These are phyloP conservation scores for Nicotiana noctiflora DNA, from an alignment of 257 asterid genomes.

Conservation along the genomic window DNA sequence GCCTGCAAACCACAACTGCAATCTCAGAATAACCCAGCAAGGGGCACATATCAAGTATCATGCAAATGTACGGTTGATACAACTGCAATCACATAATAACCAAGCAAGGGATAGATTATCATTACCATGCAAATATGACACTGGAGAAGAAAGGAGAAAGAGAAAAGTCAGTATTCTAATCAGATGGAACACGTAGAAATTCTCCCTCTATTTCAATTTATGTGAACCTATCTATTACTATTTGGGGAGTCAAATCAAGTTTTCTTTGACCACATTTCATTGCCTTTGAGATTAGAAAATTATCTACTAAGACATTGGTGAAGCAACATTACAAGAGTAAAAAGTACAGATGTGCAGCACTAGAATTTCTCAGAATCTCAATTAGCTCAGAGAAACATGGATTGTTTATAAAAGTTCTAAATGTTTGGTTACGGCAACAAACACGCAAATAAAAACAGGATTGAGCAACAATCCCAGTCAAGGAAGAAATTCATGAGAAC, in stretches of 20 bases:
- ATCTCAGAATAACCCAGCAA: neutral
- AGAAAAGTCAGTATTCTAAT: neutral
- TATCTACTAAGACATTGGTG: neutral
- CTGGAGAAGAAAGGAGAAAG: neutral
- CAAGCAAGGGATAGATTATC: neutral
- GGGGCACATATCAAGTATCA: neutral
- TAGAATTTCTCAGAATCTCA: neutral
- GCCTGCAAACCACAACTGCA: slow-evolving; percentile 37
- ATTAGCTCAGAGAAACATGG: neutral
- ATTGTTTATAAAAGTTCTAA: neutral
- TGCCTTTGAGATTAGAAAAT: neutral
- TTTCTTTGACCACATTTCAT: no score
- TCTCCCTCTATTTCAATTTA: no score
- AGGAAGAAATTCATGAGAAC: neutral
- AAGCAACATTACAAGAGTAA: neutral
- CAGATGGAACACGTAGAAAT: neutral
- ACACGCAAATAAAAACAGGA: neutral
- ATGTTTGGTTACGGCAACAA: neutral
- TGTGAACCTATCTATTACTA: no score
- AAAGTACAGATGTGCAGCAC: neutral
- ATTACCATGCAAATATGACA: neutral
- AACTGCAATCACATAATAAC: neutral
- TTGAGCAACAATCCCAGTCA: neutral
- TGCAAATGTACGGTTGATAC: neutral
- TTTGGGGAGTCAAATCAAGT: no score